Evolutionary conservation across 2,329 filamentous ascomycete genomes (phyloP), one percentile per base, ranked within the genome.

Genomic region (Trichoderma sp.): DNA sequence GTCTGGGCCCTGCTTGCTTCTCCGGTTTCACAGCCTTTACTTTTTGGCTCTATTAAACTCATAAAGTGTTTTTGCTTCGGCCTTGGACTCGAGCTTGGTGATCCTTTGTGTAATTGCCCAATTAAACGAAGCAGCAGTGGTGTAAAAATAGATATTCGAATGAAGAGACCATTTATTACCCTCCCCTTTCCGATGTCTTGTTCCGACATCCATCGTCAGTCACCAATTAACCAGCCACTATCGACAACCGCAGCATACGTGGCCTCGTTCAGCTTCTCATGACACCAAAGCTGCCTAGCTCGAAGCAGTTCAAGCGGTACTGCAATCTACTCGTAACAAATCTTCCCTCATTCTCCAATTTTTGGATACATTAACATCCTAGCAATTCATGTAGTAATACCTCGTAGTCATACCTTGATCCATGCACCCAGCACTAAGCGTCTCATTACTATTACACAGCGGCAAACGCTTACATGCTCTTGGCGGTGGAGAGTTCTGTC

Each of bases 1-100:
- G 61, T 49, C 61, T 56, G 43, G 5, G 26, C 52, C 52, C 43
- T 28, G 30, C 51, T 52, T 39, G 61, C 61, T 65, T 65, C 21
- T 65, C 61, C 61, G 61, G 61, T 65, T 32, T 30, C 61, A 65
- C 61, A n/a, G 32, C 26, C 7, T 16, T 34, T 11, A 34, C 4
- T 13, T 43, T 16, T 14, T 26, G 56, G 18, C 43, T 14, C 11
- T 3, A 46, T 32, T 32, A 21, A 56, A 56, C n/a, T 46, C 6
- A 11, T 56, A 34, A 30, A 56, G 26, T 16, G 4, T 65, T 8
- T 46, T n/a, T 5, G 46, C 32, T 11, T 7, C 28, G 7, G 34
- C 18, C 32, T 55, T 24, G 13, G 26, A 3, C 6, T 65, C 11
- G 14, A 26, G 4, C 11, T 24, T 11, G 10, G 8, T 32, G 24